These are phyloP conservation scores for Boeremia exigua DNA, from an alignment of 2,329 filamentous ascomycete species.

Conservation along the genomic window DNA sequence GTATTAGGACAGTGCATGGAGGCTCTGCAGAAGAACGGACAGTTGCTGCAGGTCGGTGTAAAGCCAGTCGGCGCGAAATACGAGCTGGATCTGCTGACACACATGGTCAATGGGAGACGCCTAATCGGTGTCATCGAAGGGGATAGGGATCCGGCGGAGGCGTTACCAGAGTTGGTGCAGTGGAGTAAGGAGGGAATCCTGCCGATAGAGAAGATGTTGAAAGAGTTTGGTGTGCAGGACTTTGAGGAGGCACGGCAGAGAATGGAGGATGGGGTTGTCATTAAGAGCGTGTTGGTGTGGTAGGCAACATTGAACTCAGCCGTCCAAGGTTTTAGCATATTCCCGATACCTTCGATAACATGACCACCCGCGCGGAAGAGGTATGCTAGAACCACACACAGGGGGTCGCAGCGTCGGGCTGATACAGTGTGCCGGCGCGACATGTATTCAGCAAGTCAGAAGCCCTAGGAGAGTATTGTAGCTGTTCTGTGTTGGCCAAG, in stretches of 20 bases:
- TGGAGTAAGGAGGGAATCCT: constrained; percentile 17
- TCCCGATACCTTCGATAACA: no score
- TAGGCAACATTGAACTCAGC: background rate
- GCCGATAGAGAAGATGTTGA: constrained; percentile 23
- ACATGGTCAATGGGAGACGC: constrained; percentile 21
- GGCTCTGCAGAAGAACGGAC: constrained; percentile 23
- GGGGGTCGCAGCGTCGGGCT: background rate
- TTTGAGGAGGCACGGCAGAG: constrained; percentile 19
- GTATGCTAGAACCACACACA: background rate
- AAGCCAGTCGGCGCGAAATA: constrained; percentile 26
- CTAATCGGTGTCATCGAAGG: constrained; percentile 24
- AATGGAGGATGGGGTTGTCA: constrained; percentile 23
- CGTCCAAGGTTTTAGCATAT: no score
- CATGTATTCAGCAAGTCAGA: no score
- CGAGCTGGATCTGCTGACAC: constrained; percentile 22
- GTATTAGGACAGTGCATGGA: constrained; percentile 23
- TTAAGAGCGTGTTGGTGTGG: constrained; percentile 23
- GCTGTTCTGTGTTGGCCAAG: background rate
- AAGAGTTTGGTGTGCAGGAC: constrained; percentile 15
- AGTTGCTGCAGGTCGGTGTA: constrained; percentile 21
- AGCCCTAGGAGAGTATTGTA: background rate
- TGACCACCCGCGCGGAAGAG: background rate
- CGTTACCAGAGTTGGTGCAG: constrained; percentile 22
- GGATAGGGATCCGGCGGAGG: constrained; percentile 22
- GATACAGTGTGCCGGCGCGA: no score